Conservation (phyloP, 768 basidiomycete genomes). For the Tulasnella sp. region DNA sequence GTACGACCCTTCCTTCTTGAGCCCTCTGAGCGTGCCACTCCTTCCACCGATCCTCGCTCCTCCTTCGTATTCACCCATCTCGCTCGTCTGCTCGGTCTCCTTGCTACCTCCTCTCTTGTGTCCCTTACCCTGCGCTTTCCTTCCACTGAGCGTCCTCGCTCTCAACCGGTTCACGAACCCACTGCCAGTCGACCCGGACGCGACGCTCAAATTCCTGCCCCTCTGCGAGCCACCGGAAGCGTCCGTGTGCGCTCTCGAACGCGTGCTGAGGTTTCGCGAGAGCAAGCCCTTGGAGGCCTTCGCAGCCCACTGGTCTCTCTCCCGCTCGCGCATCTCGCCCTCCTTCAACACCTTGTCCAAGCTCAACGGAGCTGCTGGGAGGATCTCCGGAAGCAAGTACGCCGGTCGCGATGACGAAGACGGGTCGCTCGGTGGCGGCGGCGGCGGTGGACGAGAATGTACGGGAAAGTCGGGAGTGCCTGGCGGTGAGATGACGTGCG, state of each 20-base stretch:
- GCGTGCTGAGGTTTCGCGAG: constrained; percentile 10
- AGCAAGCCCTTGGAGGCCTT: constrained; percentile 14
- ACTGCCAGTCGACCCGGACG: background rate
- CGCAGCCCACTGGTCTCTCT: constrained; percentile 26
- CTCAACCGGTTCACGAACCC: constrained; percentile 25
- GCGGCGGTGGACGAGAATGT: background rate
- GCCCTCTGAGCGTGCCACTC: background rate
- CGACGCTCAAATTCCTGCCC: constrained; percentile 17
- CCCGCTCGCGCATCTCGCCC: constrained; percentile 13
- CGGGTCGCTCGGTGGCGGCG: background rate
- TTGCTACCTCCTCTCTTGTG: constrained; percentile 16
- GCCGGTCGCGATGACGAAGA: background rate
- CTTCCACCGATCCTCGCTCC: constrained; percentile 14
- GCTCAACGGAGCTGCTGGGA: constrained; percentile 11
- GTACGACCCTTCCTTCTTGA: constrained; percentile 4
- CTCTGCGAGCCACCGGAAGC: background rate
- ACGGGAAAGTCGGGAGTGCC: background rate
- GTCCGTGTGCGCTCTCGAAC: background rate
- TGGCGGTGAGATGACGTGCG: constrained; percentile 27
- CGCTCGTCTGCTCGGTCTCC: constrained; percentile 27
- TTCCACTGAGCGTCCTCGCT: constrained; percentile 28
- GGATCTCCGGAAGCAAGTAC: background rate
- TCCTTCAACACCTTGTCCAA: constrained; percentile 31
- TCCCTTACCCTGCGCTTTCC: constrained; percentile 26
- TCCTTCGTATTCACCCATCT: background rate